Percentiles rank a stretch among this genome's conserved stretches.
Conservation (phyloP, 805 yeast species). For the Isabelozyma rhagii region DNA sequence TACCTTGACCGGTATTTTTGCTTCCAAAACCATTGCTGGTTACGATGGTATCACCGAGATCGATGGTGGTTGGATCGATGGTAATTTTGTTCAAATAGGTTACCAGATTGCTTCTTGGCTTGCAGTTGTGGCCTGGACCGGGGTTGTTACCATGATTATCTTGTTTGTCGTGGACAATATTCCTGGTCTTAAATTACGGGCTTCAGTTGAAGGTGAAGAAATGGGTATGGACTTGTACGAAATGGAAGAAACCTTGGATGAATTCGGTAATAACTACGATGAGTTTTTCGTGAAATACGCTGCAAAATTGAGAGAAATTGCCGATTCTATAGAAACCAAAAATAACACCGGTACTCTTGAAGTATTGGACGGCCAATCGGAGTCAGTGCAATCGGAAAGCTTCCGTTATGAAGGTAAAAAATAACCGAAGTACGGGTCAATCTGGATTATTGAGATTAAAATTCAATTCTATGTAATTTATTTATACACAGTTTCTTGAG, state of each 20-base stretch:
- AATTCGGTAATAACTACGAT: constrained; percentile 31
- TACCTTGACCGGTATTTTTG: constrained; percentile 44
- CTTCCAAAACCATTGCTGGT: constrained; percentile 40
- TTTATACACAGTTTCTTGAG: too few relatives aligned
- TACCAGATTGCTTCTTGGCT: constrained; percentile 45
- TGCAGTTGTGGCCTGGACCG: constrained; percentile 44
- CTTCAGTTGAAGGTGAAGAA: constrained; percentile 43
- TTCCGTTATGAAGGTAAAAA: too few relatives aligned
- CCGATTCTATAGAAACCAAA: constrained; percentile 12
- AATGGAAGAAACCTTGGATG: constrained; percentile 48
- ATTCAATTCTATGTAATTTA: too few relatives aligned
- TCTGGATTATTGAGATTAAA: too few relatives aligned
- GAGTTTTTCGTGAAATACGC: constrained; percentile 21
- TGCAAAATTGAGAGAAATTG: constrained; percentile 11
- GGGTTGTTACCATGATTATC: constrained; percentile 37
- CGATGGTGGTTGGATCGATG: constrained; percentile 46
- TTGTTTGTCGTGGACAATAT: constrained; percentile 48
- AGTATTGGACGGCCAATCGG: constrained; percentile 11
- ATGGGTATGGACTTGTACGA: constrained; percentile 51
- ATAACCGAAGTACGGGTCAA: too few relatives aligned
- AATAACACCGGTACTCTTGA: constrained; percentile 8
- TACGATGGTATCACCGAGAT: constrained; percentile 43
- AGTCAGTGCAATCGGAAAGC: too few relatives aligned
- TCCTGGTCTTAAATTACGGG: constrained; percentile 49
- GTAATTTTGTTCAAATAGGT: constrained; percentile 44